phyloP scores from a whole-genome alignment of 169 alveolate genomes.

The Perkinsus marinus region DNA sequence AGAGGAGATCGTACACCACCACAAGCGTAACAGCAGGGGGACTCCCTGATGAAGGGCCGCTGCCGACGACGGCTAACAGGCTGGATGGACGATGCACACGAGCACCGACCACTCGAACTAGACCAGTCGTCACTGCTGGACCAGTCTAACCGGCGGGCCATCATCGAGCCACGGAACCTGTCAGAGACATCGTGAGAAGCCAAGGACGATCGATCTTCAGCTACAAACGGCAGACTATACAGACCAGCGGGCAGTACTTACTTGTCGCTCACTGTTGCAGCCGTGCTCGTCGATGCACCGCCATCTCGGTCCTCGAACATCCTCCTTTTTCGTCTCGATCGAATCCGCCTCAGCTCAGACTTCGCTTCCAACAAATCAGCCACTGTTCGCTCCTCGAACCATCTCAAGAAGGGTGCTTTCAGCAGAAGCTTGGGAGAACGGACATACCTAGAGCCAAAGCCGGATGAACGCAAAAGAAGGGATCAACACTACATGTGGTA shows the following conservation, averaged over 20 bases:
- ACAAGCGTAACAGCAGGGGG: not conserved
- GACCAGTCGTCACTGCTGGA: not conserved
- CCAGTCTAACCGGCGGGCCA: not conserved
- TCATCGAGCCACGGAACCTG: not conserved
- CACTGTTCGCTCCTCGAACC: not conserved
- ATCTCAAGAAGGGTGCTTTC: not conserved
- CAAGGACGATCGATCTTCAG: no score
- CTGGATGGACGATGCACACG: not conserved
- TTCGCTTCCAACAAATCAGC: not conserved
- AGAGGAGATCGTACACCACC: not conserved
- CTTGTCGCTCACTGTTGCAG: not conserved
- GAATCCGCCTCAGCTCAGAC: not conserved
- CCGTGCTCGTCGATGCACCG: not conserved
- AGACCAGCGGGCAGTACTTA: no score
- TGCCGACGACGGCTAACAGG: not conserved
- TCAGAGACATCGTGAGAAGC: no score
- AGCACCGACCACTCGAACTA: not conserved
- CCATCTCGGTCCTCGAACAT: not conserved
- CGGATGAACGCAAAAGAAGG: not conserved
- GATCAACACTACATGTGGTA: not conserved
- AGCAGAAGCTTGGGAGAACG: not conserved
- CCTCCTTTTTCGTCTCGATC: not conserved
- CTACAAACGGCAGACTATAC: no score
- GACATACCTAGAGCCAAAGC: not conserved
- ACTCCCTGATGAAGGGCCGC: not conserved